Base-by-base conservation (phyloP, 2,329 filamentous ascomycete species). In the Pseudogymnoascus sp. region DNA sequence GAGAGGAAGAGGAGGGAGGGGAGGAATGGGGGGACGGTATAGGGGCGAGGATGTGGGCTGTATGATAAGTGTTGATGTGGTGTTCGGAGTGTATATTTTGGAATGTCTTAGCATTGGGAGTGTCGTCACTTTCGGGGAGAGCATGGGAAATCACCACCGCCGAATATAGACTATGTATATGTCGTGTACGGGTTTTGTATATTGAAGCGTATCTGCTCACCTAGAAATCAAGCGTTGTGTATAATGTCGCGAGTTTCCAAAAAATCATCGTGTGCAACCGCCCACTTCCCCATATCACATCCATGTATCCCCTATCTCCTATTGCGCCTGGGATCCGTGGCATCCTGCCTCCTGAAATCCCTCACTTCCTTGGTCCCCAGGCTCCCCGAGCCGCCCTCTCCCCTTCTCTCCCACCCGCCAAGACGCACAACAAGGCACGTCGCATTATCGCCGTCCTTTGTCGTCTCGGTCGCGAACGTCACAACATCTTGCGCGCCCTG, bases 291-390 rank as follows among this genome's bases (percentile, higher is more conserved):
- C 7, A 49, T 52, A 19, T 30, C 42, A 30, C n/a, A 52, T 33
- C 42, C 14, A 52, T 52, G 25, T 30, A 3, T 3, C 45, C 23
- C 45, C 5, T 52, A 59, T 30, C 58, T 72, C 65, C 69, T 68
- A 33, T 87, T 84, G 67, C 88, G 82, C 71, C 92, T 84, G 49
- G 92, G 92, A 79, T 96, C 89, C 66, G 84, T 78, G 4, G 93
- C 92, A 74, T 97, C 92, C 59, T 85, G 81, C 71, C 84, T 86
- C 74, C 92, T 85, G 76, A 88, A 92, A 68, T 96, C 91, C 64
- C 94, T 84, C 72, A 92, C 85, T 80, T 97, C 93, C 77, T 92
- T 96, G 4, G 93, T 97, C 2, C 92, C 91, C 73, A 97, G 74
- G 71, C 91, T 94, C 2, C 93, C 93, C 64, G 93, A 74, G 0